Evolutionary conservation across 306 rosid species (phyloP), one percentile per base, ranked within the genome.

Genomic region (Cucurbita ficifolia): DNA sequence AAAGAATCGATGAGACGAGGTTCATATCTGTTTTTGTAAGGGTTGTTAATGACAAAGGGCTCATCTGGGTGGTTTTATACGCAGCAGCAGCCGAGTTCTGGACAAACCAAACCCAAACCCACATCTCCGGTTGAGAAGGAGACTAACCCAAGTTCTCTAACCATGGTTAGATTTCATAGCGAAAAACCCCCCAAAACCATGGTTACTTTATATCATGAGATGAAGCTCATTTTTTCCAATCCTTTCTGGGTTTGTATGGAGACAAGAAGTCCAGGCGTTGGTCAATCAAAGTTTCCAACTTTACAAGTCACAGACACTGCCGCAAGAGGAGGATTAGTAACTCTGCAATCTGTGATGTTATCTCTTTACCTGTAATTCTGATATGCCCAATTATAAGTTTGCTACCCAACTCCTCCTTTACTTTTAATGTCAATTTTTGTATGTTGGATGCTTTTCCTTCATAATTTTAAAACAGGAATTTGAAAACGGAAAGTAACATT

Each of bases 181-280:
- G 59, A 43, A 18, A 49, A 46, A 21, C 9, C 51, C 13, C 49
- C 7, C 64, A 10, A 51, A 85, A 87, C 88, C 86, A 83, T 75
- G 89, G 92, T 87, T 81, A 85, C 84, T 74, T 85, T 80, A 76
- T 72, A 77, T 82, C 81, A 60, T 29, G 56, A 35, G 52, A 10
- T 65, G 36, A 40, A 21, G 33, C 33, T 29, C 33, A 29, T 2
- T 29, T 29, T 29, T 29, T 29, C 33, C 33, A 29, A 29, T 16
- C 70, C 39, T 19, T 8, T 39, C 50, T 45, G 49, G 49, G 49
- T 8, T 45, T 45, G 10, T 45, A 8, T 45, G 49, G 13, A 45
- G 49, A 45, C 12, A 45, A 10, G 11, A 45, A 45, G 49, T 45
- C 49, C 49, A 45, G 10, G 10, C 49, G 10, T 45, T 9, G 49